Evolutionary conservation across 306 rosid species (phyloP).

Genomic region (Sicyos baderoa): DNA sequence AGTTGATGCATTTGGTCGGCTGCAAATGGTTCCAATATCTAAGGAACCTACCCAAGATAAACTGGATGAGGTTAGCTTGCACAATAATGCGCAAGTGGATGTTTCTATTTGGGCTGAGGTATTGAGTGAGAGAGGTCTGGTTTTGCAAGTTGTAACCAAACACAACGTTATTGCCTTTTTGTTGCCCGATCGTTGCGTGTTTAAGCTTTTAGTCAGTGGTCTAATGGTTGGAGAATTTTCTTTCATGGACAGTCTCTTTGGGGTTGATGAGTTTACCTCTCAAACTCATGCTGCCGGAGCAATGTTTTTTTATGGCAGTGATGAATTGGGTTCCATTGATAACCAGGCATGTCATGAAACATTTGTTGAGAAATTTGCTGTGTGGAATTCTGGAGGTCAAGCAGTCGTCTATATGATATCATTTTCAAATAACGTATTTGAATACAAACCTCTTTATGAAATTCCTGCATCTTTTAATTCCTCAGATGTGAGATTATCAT

Average conservation of each 20-base stretch:
- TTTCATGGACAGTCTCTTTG: slow-evolving; percentile 32
- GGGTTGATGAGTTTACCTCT: slow-evolving; percentile 29
- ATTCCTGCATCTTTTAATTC: slow-evolving; percentile 49
- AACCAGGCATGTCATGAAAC: slow-evolving; percentile 25
- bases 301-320: slow-evolving; percentile 49
- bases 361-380: slow-evolving; percentile 33
- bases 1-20: slow-evolving; percentile 64
- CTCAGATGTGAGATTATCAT: slow-evolving; percentile 35
- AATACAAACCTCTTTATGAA: slow-evolving; percentile 48
- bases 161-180: slow-evolving; percentile 45
- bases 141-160: slow-evolving; percentile 39
- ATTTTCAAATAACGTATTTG: slow-evolving; percentile 44
- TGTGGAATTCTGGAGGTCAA: slow-evolving; percentile 67
- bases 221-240: slow-evolving; percentile 52
- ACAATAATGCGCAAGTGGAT: slow-evolving; percentile 34
- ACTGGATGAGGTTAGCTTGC: slow-evolving; percentile 36
- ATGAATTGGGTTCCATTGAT: slow-evolving; percentile 22
- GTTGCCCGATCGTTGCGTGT: slow-evolving; percentile 47
- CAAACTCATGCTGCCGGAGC: slow-evolving; percentile 46
- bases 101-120: slow-evolving; percentile 41
- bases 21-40: slow-evolving; percentile 44
- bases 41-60: slow-evolving; percentile 36
- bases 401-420: slow-evolving; percentile 47
- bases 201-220: slow-evolving; percentile 46
- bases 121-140: slow-evolving; percentile 36